Base-by-base conservation (phyloP, 345 rosid species). In the Camelina sativa region DNA sequence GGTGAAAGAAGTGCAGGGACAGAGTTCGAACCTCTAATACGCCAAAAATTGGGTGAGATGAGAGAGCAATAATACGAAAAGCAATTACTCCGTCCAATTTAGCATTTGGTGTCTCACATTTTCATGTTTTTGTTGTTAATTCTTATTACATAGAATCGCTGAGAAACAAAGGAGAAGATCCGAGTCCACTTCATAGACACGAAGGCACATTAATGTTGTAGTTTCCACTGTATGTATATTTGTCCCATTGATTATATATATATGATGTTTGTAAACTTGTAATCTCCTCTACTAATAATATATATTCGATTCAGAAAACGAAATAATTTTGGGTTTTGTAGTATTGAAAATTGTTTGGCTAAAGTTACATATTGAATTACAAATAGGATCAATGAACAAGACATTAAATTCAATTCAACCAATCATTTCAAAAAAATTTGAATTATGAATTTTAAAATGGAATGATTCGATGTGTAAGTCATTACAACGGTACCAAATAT, bases 1-100 rank as follows among this genome's bases (percentile, higher is more conserved):
- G 90, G 86, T 23, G 84, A 88, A 80, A 89, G 80, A 80, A 81
- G 84, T 71, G 86, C 80, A 12, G 95, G 97, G 44, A 68, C 80
- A 68, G 89, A 91, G 74, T 81, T 81, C 77, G 87, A 86, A 9
- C 67, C 85, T 67, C 72, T 82, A 52, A 82, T 91, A 76, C 77
- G 75, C 62, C 85, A 82, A 47, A 86, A 80, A 83, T 51, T 85
- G 28, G 95, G 96, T 94, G 84, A 81, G 89, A 55, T 79, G 69
- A 53, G 84, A 80, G 88, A 48, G 78, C 66, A 43, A 47, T 28
- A 25, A 25, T 25, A 20, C n/a, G 8, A 51, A 51, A 50, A 48
- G 3, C 22, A 15, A 13, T 13, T 17, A 50, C 19, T 17, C 54
- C 8, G 11, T 15, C 4, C n/a, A 19, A 61, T 19, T 34, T 23